A percentile compares a stretch with the other conserved stretches of the same genome.
phyloP scores from a whole-genome alignment of 345 rosid genomes.

The Cochlearia excelsa region DNA sequence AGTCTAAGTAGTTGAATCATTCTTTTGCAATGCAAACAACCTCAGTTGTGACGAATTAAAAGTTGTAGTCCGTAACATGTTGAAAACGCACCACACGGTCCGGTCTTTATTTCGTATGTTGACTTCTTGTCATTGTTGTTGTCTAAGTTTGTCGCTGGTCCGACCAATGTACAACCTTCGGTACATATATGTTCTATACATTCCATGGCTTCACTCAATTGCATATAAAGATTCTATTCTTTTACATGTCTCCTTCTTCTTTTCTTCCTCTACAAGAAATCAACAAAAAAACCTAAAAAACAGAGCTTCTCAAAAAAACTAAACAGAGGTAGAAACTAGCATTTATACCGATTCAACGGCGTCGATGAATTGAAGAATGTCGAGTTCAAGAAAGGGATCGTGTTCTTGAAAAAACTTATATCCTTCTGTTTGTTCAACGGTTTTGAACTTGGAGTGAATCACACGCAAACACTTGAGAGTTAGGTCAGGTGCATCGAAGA shows the following conservation, averaged over 20 bases:
- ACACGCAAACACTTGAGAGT: slow-evolving; percentile 60
- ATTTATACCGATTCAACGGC: slow-evolving; percentile 56
- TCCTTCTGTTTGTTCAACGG: slow-evolving; percentile 65
- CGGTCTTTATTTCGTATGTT: slow-evolving; percentile 8
- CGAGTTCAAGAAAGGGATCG: slow-evolving; percentile 74
- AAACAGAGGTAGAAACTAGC: too few relatives aligned
- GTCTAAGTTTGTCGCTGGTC: too few relatives aligned
- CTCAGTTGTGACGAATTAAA: slow-evolving; percentile 59
- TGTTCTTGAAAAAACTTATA: slow-evolving; percentile 74
- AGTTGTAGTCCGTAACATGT: slow-evolving; percentile 77
- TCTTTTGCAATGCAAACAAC: slow-evolving; percentile 71
- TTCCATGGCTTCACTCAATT: slow-evolving; percentile 80
- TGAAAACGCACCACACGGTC: slow-evolving; percentile 53
- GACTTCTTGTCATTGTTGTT: too few relatives aligned
- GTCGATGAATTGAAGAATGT: slow-evolving; percentile 72
- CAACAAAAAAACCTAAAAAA: too few relatives aligned
- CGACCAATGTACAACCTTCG: slow-evolving; percentile 74
- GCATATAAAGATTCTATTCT: slow-evolving; percentile 57
- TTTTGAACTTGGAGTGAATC: slow-evolving; percentile 44
- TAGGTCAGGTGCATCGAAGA: slow-evolving; percentile 78
- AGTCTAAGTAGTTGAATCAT: slow-evolving; percentile 91
- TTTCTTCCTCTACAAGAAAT: slow-evolving; percentile 59
- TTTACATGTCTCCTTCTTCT: slow-evolving; percentile 46
- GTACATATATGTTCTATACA: slow-evolving; percentile 87
- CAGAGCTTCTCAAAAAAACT: too few relatives aligned